Evolutionary conservation across 306 rosid genomes (phyloP), one percentile per base, ranked within the genome.

Genomic region (Vicia villosa): DNA sequence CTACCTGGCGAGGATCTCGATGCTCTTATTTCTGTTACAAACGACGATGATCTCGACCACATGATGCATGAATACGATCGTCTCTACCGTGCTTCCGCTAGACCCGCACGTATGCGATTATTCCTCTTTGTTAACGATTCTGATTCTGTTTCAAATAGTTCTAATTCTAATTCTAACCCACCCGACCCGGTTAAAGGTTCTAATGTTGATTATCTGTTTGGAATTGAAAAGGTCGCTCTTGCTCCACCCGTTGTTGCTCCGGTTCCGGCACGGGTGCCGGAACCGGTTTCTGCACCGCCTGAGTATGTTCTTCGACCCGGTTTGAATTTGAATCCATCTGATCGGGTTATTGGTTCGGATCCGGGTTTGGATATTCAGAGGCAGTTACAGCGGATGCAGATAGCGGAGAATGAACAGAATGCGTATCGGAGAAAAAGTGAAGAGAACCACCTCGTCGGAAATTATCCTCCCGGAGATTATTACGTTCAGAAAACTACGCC

Each of bases 61-160:
- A 90, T 94, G 98, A 94, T 94, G 98, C 91, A 85, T 61, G 98
- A 94, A 78, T 94, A 83, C 52, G 98, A 94, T 67, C 98, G 98
- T 13, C 90, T 90, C 67, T 88, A 74, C 59, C 88, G 98, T 1
- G 73, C 85, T 49, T 83, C 97, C 0, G 83, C 83, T 28, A 85
- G 62, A 70, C 96, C 96, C 0, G 86, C 95, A 5, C 68, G 98
- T 37, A 90, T 94, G 96, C 76, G 98, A 59, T 73, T 94, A 6
- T 94, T 94, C 66, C 83, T 94, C 34, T 88, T 90, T 45, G 47
- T 78, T 0, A 55, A 59, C 4, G 73, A 74, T 12, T 11, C 71
- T 0, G 32, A 1, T 26, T 12, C 66, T 0, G 14, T 38, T 19
- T 43, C 82, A 13, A 21, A 46, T 0, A 13, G 37, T 19, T 56